Conservation (phyloP, 192 early-diverging fungal genomes). For the Mortierella claussenii region DNA sequence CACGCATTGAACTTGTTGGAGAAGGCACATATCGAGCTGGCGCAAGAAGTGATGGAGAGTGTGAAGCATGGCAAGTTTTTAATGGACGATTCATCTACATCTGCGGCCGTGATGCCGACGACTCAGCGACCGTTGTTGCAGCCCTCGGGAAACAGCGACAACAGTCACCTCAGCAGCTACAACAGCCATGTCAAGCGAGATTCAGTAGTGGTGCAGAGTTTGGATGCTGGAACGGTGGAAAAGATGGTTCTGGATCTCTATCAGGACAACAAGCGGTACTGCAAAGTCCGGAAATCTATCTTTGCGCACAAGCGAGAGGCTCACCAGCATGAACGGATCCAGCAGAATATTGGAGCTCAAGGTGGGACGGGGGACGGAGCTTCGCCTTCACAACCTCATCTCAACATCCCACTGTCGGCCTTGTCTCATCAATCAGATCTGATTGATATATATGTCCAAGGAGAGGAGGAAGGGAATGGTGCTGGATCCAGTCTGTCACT, state of each 20-base stretch:
- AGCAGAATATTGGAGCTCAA: background rate
- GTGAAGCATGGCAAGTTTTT: constrained; percentile 40
- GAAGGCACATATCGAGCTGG: constrained; percentile 60
- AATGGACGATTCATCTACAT: background rate
- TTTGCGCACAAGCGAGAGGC: constrained; percentile 40
- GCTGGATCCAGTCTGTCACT: constrained; percentile 25
- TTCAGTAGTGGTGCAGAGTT: constrained; percentile 2
- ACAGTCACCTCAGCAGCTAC: background rate
- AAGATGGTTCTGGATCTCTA: constrained; percentile 20
- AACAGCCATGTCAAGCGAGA: background rate
- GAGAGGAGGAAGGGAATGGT: background rate
- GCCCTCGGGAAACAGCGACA: no score
- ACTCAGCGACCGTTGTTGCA: constrained; percentile 13
- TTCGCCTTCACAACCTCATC: constrained; percentile 9
- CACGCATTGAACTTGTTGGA: constrained; percentile 56
- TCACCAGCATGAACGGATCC: background rate
- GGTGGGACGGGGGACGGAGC: no score
- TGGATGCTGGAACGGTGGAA: constrained; percentile 16
- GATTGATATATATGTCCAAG: constrained; percentile 47
- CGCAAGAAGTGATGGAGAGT: constrained; percentile 31
- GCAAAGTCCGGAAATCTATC: constrained; percentile 38
- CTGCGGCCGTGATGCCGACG: background rate
- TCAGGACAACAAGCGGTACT: constrained; percentile 31
- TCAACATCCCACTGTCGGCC: constrained; percentile 33
- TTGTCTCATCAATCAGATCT: constrained; percentile 48